Percentiles rank a stretch among this genome's conserved stretches.
Conservation (phyloP, 2,329 filamentous ascomycete genomes). For the Furcasterigmium sp. region DNA sequence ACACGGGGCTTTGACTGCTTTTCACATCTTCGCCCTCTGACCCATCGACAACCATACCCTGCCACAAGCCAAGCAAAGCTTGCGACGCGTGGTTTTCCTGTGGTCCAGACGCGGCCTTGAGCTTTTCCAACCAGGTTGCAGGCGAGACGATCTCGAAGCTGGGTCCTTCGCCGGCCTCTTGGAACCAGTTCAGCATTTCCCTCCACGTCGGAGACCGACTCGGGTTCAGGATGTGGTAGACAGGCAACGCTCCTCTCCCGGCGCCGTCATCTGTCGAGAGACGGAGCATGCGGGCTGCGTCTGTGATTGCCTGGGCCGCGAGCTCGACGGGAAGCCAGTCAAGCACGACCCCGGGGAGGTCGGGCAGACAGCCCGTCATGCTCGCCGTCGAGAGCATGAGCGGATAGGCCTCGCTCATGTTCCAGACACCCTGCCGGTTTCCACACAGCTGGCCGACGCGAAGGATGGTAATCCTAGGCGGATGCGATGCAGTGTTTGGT, state of each 20-base stretch:
- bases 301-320: slow-evolving; percentile 23
- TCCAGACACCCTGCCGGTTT: slow-evolving; percentile 36
- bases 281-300: slow-evolving; percentile 7
- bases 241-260: slow-evolving; percentile 17
- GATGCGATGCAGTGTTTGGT: slow-evolving; percentile 1
- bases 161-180: slow-evolving; percentile 28
- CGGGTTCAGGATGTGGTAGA: slow-evolving; percentile 49
- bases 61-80: neutral
- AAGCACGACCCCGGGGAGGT: slow-evolving; percentile 29
- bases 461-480: slow-evolving; percentile 25
- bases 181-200: slow-evolving; percentile 46
- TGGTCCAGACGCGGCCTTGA: neutral
- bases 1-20: no score
- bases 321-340: slow-evolving; percentile 32
- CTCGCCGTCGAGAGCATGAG: slow-evolving; percentile 39
- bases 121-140: neutral
- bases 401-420: slow-evolving; percentile 41
- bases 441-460: slow-evolving; percentile 42
- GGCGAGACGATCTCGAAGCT: slow-evolving; percentile 31
- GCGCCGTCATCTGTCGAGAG: no score
- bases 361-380: slow-evolving; percentile 37
- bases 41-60: neutral
- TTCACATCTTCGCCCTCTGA: neutral
- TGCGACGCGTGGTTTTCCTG: neutral
- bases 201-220: slow-evolving; percentile 40